These are phyloP conservation scores for Solanum etuberosum DNA, from an alignment of 257 asterid species.

Conservation along the genomic window DNA sequence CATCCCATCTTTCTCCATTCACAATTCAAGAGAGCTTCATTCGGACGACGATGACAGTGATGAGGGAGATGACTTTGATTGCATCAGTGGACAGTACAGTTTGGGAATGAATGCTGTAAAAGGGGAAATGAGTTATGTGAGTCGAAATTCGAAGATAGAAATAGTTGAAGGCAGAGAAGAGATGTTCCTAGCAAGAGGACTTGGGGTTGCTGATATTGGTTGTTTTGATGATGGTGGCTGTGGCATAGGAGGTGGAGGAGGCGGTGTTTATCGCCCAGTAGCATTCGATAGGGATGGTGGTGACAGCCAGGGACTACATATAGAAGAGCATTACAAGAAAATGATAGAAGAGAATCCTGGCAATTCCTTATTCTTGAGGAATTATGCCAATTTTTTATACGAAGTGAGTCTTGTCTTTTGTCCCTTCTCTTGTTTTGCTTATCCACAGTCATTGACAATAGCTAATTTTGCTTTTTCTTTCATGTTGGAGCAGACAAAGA, in stretches of 20 bases:
- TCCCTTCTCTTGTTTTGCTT: neutral
- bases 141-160: constrained; percentile 6
- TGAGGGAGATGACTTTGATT: neutral
- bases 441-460: neutral
- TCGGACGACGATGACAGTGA: constrained; percentile 26
- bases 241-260: constrained; percentile 25
- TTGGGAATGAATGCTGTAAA: constrained; percentile 10
- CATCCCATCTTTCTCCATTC: constrained; percentile 41
- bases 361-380: constrained; percentile 58
- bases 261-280: constrained; percentile 35
- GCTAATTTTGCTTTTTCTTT: neutral
- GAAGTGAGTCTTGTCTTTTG: constrained; percentile 21
- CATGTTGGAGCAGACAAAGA: constrained; percentile 31
- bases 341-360: constrained; percentile 60
- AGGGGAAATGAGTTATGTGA: constrained; percentile 1
- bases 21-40: constrained; percentile 1
- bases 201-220: constrained; percentile 35
- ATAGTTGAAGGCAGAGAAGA: constrained; percentile 30
- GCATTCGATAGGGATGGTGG: constrained; percentile 43
- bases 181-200: constrained; percentile 67
- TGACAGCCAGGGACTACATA: constrained; percentile 19
- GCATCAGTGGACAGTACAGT: neutral
- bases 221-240: neutral
- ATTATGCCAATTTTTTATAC: constrained; percentile 77
- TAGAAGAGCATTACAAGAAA: constrained; percentile 56